These are phyloP conservation scores for Ustilago bromivora DNA, from an alignment of 1,284 basidiomycete genomes.

Conservation along the genomic window DNA sequence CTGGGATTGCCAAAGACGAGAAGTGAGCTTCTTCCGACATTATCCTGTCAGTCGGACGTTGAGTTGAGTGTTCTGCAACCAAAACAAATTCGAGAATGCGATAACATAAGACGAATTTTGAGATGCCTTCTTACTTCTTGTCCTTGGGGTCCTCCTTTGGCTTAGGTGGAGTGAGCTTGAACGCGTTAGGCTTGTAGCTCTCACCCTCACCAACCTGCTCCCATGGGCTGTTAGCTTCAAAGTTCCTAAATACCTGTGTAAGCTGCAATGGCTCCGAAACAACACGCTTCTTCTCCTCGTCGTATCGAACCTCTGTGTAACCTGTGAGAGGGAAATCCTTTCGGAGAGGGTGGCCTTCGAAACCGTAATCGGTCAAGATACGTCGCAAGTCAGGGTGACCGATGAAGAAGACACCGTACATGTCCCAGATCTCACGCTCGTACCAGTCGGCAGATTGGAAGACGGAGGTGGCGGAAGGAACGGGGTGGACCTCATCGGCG, in stretches of 20 bases:
- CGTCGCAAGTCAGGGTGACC: constrained; percentile 96
- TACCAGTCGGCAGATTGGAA: constrained; percentile 98
- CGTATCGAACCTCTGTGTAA: constrained; percentile 96
- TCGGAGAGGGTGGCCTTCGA: constrained; percentile 95
- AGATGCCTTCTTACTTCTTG: constrained; percentile 53
- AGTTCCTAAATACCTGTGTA: constrained; percentile 98
- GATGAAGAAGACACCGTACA: constrained; percentile 96
- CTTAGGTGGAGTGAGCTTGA: constrained; percentile 71
- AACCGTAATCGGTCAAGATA: constrained; percentile 98
- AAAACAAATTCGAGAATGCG: neutral
- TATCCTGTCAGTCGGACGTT: neutral
- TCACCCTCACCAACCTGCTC: constrained; percentile 93
- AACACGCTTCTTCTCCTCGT: constrained; percentile 98
- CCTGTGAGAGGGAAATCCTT: constrained; percentile 99
- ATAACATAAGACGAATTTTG: neutral
- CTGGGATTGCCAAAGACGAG: neutral
- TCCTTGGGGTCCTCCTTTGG: constrained; percentile 69
- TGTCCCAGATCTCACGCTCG: constrained; percentile 97
- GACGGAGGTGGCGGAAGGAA: constrained; percentile 83
- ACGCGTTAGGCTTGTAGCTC: constrained; percentile 74
- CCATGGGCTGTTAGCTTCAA: constrained; percentile 85
- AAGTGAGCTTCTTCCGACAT: neutral
- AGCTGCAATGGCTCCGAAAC: constrained; percentile 98
- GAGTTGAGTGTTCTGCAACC: neutral
- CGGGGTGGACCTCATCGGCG: constrained; percentile 92